phyloP scores from a whole-genome alignment of 306 rosid genomes.

The Erythrophleum fordii region DNA sequence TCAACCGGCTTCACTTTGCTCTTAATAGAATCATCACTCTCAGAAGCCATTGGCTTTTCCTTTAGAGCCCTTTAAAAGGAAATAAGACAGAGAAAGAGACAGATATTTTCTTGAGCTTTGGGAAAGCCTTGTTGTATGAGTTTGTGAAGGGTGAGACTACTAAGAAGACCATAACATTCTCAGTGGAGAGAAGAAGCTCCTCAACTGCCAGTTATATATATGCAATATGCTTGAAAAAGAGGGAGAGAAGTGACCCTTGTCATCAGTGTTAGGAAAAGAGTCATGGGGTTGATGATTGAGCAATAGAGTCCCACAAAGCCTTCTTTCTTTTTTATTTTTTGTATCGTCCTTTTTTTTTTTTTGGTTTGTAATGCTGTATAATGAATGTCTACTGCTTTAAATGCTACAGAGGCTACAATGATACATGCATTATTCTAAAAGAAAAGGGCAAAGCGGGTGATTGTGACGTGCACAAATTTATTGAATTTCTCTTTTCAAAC shows the following conservation, averaged over 20 bases:
- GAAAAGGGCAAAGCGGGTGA: not conserved
- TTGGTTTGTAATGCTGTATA: not conserved
- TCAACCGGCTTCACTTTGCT: not conserved
- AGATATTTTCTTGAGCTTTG: not conserved
- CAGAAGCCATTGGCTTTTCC: not conserved
- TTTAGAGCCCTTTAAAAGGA: not conserved
- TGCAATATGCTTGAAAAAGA: not conserved
- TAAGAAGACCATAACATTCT: not conserved
- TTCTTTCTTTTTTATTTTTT: not conserved
- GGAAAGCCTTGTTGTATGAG: not conserved
- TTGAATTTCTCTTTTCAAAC: not conserved
- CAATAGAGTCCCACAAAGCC: not conserved
- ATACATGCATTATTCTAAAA: not conserved
- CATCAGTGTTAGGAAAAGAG: not conserved
- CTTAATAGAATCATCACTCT: not conserved
- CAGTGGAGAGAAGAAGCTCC: not conserved
- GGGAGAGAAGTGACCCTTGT: not conserved
- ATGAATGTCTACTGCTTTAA: not conserved
- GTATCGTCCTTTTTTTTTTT: not conserved
- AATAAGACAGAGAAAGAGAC: not conserved
- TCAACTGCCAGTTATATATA: not conserved
- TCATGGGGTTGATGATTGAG: not conserved
- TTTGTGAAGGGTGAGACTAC: not conserved
- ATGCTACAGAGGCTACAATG: not conserved
- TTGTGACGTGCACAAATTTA: not conserved